Evolutionary conservation across 306 rosid genomes (phyloP), one percentile per base, ranked within the genome.

Genomic region (Phaseolus lunatus): DNA sequence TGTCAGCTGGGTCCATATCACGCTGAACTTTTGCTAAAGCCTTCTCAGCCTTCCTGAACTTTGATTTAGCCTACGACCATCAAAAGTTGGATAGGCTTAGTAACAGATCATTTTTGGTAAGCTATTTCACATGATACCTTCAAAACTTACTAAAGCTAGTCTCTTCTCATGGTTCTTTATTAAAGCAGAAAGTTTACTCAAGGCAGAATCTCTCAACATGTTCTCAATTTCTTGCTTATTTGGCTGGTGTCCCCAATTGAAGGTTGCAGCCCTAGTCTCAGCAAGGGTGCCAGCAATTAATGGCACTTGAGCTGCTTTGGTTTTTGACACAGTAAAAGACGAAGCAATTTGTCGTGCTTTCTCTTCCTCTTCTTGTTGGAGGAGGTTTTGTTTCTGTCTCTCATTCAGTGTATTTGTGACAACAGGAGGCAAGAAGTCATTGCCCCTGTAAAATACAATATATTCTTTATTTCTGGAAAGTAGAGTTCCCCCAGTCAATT

Each of bases 401-500:
- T 90, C 96, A 27, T 83, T 76, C 87, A 92, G 78, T 67, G 77
- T 84, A 63, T 86, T 67, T 18, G 91, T 85, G 26, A 94, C 89
- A 10, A 37, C 80, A 59, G 94, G 87, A 76, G 97, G 98, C 87
- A 94, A 76, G 91, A 85, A 90, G 85, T 92, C 97, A 78, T 92
- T 92, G 73, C 98, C 98, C 82, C 98, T 81, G 80, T 90, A 90
- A 80, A 94, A 81, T 79, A 94, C 90, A 24, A 94, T 89, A 73
- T 74, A 94, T 48, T 94, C 97, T 89, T 92, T 94, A 96, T 94
- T 94, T 87, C 98, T 90, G 24, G 98, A 94, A 62, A 94, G 86
- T 62, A 94, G 82, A 61, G 92, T 92, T 58, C 97, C 98, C 58
- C 98, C 96, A 39, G 97, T 92, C 86, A 94, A 84, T 76, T 79